Percentiles rank a stretch among this genome's conserved stretches.
phyloP scores from a whole-genome alignment of 139 green algal species.

The Coccomyxa sp. region DNA sequence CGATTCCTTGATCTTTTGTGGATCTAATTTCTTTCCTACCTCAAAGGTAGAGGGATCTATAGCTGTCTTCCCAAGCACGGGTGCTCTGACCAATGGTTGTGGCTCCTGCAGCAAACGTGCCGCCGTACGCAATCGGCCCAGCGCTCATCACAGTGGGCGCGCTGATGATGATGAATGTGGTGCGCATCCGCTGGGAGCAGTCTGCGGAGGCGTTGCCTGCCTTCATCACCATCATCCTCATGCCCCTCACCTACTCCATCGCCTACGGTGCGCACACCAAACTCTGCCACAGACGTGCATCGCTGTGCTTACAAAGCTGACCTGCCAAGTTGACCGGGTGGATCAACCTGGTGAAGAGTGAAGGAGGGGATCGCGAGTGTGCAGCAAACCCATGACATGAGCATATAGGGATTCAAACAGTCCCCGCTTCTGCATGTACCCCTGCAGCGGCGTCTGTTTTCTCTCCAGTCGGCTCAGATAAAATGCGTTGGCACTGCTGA shows the following conservation, averaged over 20 bases:
- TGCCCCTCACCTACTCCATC: slow-evolving; percentile 73
- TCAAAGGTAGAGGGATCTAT: too few relatives aligned
- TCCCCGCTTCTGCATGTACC: too few relatives aligned
- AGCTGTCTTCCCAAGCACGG: not conserved
- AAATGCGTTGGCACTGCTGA: not conserved
- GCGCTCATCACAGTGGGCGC: slow-evolving; percentile 71
- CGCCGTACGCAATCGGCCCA: slow-evolving; percentile 76
- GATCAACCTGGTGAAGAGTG: not conserved
- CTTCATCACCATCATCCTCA: slow-evolving; percentile 75
- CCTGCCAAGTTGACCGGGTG: not conserved
- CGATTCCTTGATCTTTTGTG: too few relatives aligned
- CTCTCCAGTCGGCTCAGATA: too few relatives aligned
- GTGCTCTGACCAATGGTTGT: not conserved
- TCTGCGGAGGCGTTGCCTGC: slow-evolving; percentile 54
- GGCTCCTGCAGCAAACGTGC: slow-evolving; percentile 56
- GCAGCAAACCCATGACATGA: not conserved
- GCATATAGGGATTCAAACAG: too few relatives aligned
- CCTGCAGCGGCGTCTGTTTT: too few relatives aligned
- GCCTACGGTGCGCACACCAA: slow-evolving; percentile 30
- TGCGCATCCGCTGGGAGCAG: slow-evolving; percentile 52
- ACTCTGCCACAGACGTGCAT: too few relatives aligned
- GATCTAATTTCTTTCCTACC: too few relatives aligned
- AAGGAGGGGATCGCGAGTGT: slow-evolving; percentile 6
- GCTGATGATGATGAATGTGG: slow-evolving; percentile 41
- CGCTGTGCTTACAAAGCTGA: not conserved